These are phyloP conservation scores for Xylariomycetidae sp. DNA, from an alignment of 2,329 filamentous ascomycete species.

Conservation along the genomic window DNA sequence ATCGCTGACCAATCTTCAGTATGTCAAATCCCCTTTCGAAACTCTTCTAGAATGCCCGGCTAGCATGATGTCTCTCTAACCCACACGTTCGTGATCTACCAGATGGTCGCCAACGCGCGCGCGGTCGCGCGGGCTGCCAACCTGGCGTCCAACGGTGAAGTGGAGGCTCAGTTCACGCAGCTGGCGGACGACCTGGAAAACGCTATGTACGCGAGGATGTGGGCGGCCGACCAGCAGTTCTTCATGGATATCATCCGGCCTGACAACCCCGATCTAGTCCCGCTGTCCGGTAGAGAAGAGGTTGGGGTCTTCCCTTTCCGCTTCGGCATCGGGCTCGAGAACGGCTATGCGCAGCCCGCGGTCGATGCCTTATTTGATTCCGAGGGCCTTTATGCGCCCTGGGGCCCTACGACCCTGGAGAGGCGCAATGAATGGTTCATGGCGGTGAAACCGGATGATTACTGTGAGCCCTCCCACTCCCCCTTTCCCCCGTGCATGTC, in stretches of 20 bases:
- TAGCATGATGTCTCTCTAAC: too few relatives aligned
- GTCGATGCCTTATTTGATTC: slow-evolving; percentile 31
- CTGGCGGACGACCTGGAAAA: slow-evolving; percentile 30
- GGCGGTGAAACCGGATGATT: slow-evolving; percentile 25
- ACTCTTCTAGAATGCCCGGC: too few relatives aligned
- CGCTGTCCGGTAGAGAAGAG: slow-evolving; percentile 33
- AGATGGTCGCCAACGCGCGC: slow-evolving; percentile 37
- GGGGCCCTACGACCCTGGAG: slow-evolving; percentile 38
- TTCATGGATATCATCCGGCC: slow-evolving; percentile 34
- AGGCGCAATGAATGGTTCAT: slow-evolving; percentile 35
- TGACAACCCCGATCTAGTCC: slow-evolving; percentile 30
- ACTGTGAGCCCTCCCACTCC: slow-evolving; percentile 15
- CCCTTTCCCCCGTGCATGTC: background rate
- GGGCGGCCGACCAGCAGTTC: slow-evolving; percentile 32
- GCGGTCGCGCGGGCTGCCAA: slow-evolving; percentile 34
- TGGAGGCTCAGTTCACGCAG: slow-evolving; percentile 26
- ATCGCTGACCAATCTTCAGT: too few relatives aligned
- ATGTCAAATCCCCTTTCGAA: too few relatives aligned
- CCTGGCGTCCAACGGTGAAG: slow-evolving; percentile 25
- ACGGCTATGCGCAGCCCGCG: slow-evolving; percentile 24
- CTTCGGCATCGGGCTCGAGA: slow-evolving; percentile 33
- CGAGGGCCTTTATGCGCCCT: slow-evolving; percentile 32
- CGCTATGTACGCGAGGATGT: slow-evolving; percentile 31
- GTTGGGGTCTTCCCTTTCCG: slow-evolving; percentile 38
- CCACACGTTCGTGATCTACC: too few relatives aligned